Percentiles rank a stretch among this genome's conserved stretches.
Evolutionary conservation across 2,329 filamentous ascomycete species (phyloP).

Genomic region (Monosporascus sp.): DNA sequence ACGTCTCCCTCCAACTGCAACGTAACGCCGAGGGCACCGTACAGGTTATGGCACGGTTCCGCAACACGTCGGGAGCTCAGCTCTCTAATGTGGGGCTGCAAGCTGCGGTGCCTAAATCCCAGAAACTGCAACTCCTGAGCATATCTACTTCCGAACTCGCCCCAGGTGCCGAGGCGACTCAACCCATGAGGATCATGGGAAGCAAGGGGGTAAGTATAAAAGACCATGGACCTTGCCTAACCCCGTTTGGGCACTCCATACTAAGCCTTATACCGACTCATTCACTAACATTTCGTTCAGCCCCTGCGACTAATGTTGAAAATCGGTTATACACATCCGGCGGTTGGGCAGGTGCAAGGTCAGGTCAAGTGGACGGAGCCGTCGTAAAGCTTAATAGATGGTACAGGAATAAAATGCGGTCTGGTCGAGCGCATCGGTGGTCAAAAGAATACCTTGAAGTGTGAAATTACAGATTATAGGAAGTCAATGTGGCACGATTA

Average conservation of each 20-base stretch:
- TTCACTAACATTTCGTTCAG: conserved; percentile 39
- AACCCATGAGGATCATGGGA: conserved; percentile 82
- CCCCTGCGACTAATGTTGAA: conserved; percentile 79
- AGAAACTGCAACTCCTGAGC: conserved; percentile 86
- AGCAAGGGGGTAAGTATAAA: conserved; percentile 78
- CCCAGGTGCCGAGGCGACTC: conserved; percentile 76
- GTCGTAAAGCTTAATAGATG: conserved; percentile 23
- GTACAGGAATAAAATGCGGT: conserved; percentile 11
- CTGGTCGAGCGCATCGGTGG: too few relatives aligned
- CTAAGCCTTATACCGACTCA: not conserved
- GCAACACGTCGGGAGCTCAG: conserved; percentile 61
- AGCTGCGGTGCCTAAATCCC: conserved; percentile 92
- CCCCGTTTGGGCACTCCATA: not conserved
- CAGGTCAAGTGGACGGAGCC: conserved; percentile 97
- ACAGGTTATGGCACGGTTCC: conserved; percentile 79
- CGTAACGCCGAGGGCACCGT: conserved; percentile 73
- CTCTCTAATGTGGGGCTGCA: conserved; percentile 79
- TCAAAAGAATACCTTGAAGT: too few relatives aligned
- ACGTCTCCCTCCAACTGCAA: conserved; percentile 77
- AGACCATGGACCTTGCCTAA: not conserved
- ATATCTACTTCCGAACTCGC: conserved; percentile 77
- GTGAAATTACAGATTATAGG: too few relatives aligned
- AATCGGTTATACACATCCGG: conserved; percentile 71
- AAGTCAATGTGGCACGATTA: too few relatives aligned
- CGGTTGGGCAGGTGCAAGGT: conserved; percentile 69